Conservation (phyloP, 2,329 filamentous ascomycete genomes). For the Penicillium griseofulvum region DNA sequence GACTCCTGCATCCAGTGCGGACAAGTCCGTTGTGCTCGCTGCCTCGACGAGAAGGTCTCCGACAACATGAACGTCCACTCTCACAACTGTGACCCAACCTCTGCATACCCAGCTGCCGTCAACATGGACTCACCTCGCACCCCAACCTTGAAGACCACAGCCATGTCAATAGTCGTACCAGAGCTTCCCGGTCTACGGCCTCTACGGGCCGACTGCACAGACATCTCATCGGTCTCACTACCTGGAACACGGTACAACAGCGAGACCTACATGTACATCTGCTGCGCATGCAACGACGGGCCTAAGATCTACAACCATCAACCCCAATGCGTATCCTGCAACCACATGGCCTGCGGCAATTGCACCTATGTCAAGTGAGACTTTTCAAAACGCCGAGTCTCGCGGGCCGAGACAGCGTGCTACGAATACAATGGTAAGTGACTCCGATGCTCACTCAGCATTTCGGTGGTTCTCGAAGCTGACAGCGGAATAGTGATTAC, state of each 20-base stretch:
- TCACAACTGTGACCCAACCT: slow-evolving; percentile 12
- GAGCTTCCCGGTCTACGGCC: slow-evolving; percentile 16
- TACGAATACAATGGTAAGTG: slow-evolving; percentile 14
- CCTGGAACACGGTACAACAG: slow-evolving; percentile 7
- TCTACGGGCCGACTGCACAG: slow-evolving; percentile 6
- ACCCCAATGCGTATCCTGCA: slow-evolving; percentile 33
- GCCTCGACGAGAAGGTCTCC: slow-evolving; percentile 14
- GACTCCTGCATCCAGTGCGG: slow-evolving; percentile 29
- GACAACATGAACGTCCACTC: slow-evolving; percentile 6
- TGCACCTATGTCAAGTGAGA: slow-evolving; percentile 34
- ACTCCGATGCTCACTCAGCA: slow-evolving; percentile 5
- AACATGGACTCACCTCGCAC: background rate
- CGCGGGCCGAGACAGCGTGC: slow-evolving; percentile 4
- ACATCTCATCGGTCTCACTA: background rate
- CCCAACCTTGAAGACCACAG: slow-evolving; percentile 2
- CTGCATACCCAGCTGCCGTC: slow-evolving; percentile 21
- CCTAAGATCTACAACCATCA: slow-evolving; percentile 39
- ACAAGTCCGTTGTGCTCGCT: slow-evolving; percentile 19
- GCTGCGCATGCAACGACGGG: slow-evolving; percentile 40
- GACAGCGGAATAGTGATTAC: slow-evolving; percentile 12
- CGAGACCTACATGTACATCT: slow-evolving; percentile 34
- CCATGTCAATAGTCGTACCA: slow-evolving; percentile 10
- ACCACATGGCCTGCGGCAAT: slow-evolving; percentile 29
- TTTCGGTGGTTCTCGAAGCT: slow-evolving; percentile 4
- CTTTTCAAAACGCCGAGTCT: background rate